Percentiles rank a stretch among this genome's conserved stretches.
These are phyloP conservation scores for Lindgomyces ingoldianus DNA, from an alignment of 495 filamentous ascomycete species.

Conservation along the genomic window DNA sequence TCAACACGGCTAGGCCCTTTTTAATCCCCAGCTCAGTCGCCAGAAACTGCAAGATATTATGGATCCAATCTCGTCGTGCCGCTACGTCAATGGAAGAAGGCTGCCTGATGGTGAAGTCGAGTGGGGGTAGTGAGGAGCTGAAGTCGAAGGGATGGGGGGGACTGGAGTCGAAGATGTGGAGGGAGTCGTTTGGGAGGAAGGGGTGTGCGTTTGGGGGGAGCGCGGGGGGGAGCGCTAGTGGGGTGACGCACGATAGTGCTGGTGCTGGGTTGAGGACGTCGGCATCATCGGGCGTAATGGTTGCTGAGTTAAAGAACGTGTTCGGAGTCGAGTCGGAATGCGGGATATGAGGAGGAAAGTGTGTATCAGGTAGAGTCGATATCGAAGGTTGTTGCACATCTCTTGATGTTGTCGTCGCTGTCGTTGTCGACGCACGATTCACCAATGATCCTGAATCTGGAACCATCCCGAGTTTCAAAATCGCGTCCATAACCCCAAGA, in stretches of 20 bases:
- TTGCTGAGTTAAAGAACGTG: no score
- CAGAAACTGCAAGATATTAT: conserved; percentile 9
- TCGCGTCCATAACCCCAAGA: conserved; percentile 8
- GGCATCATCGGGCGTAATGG: no score
- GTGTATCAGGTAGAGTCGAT: no score
- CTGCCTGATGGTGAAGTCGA: not conserved
- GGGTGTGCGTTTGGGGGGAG: no score
- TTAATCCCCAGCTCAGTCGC: conserved; percentile 24
- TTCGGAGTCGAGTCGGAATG: no score
- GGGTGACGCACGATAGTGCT: no score
- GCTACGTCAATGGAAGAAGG: conserved; percentile 11
- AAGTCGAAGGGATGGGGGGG: not conserved
- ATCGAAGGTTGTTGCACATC: no score
- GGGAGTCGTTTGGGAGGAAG: not conserved
- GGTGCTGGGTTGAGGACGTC: no score
- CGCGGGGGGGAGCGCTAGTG: no score
- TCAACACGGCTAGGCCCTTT: conserved; percentile 9
- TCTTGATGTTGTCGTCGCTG: no score
- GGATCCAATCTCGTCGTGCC: conserved; percentile 18
- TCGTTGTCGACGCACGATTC: no score
- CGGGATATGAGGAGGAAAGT: no score
- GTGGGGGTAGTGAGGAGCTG: not conserved
- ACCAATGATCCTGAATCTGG: conserved; percentile 9
- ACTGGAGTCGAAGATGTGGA: not conserved
- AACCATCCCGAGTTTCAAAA: conserved; percentile 6